Conservation (phyloP, 805 yeast genomes). For the Cyberlindnera lachancei region DNA sequence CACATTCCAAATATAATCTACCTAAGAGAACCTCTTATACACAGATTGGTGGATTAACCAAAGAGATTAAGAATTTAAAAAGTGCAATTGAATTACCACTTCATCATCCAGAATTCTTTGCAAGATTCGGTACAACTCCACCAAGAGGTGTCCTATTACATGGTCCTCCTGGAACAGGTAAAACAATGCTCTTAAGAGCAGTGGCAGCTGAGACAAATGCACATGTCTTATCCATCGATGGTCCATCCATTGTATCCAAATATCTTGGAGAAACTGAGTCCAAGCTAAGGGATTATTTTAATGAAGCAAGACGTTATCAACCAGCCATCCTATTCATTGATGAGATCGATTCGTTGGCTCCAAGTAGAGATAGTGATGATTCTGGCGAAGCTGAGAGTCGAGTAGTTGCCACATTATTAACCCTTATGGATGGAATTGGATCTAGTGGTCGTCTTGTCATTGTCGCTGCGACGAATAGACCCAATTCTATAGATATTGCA, state of each 20-base stretch:
- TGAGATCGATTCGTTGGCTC: conserved; percentile 89
- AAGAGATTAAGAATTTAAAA: conserved; percentile 53
- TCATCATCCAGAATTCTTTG: conserved; percentile 65
- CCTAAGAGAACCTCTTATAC: conserved; percentile 39
- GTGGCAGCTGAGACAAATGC: conserved; percentile 74
- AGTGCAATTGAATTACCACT: conserved; percentile 76
- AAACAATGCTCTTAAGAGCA: conserved; percentile 78
- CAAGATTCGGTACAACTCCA: conserved; percentile 82
- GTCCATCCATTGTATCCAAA: conserved; percentile 87
- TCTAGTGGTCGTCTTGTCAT: conserved; percentile 57
- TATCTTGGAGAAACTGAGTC: conserved; percentile 93
- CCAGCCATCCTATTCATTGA: conserved; percentile 88
- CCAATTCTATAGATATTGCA: conserved; percentile 62
- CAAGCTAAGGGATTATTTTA: conserved; percentile 71
- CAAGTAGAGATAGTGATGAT: conserved; percentile 76
- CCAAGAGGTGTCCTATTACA: conserved; percentile 90
- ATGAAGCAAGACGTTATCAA: conserved; percentile 78
- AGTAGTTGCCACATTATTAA: conserved; percentile 81
- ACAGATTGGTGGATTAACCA: conserved; percentile 70
- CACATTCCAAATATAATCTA: conserved; percentile 33
- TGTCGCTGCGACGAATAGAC: conserved; percentile 70
- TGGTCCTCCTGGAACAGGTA: conserved; percentile 98
- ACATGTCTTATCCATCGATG: conserved; percentile 79
- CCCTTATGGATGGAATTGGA: conserved; percentile 74
- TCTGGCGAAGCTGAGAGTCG: conserved; percentile 86